Base-by-base conservation (phyloP, 495 filamentous ascomycete species). In the Hypoxylon lienhwacheense region DNA sequence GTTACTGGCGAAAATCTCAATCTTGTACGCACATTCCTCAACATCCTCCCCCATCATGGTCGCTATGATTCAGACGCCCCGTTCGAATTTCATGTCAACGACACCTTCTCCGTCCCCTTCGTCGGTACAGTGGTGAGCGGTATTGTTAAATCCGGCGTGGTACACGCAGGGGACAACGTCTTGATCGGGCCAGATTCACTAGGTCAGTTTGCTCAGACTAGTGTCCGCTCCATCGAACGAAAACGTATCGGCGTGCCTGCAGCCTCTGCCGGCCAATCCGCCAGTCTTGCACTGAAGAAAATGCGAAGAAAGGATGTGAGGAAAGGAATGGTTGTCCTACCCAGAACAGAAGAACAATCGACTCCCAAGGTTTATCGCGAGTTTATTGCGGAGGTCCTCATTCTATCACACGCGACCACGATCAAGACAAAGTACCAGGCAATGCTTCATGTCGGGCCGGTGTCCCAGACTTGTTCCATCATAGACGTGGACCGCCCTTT, bases 61-160 rank as follows among this genome's bases (percentile, higher is more conserved):
- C 88, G 93, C 42, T 98, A 97, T 66, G 85, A 97, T 63, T 75
- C 85, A 4, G 81, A 89, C 29, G 91, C 87, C 0, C 83, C 92
- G 0, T 96, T 98, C 67, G 93, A 98, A 64, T 96, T 96, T 62
- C 84, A 96, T 50, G 81, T 98, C 65, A 98, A 97, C 66, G 93
- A 98, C 70, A 97, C 89, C 5, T 98, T 97, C 76, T 96, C 91
- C n/a, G 93, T 98, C 6, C 93, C 93, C 4, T 95, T 97, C 64
- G 91, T 96, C 6, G 93, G 93, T 16, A 98, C 93, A 0, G 93
- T 98, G 1, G 91, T 98, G 6, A 90, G 89, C 21, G 93, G 93
- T 0, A 91, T 98, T 31, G 87, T 97, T 45, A 96, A 96, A 66
- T 81, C 79, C 6, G 88, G 85, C 8, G 86, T 96, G 19, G 84